Base-by-base conservation (phyloP, 495 filamentous ascomycete genomes). In the Neurospora pannonica region DNA sequence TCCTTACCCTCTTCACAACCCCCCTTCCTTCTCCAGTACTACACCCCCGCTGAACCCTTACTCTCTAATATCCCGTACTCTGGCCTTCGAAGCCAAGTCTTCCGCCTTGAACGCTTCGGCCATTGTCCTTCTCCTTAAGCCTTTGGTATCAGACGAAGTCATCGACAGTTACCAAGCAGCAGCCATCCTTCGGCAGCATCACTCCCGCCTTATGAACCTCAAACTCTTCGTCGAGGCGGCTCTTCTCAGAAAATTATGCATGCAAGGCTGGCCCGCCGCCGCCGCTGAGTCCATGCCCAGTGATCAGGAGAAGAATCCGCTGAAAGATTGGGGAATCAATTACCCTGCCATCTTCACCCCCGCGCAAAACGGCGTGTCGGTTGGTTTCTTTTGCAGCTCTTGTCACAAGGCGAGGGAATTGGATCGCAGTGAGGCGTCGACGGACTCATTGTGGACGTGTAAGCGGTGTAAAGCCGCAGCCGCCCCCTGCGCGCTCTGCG, bases 151-250 rank as follows among this genome's bases (percentile, higher is more conserved):
- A 0, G 76, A 82, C 19, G 79, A 81, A n/a, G 77, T 87, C 39
- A 82, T 89, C 71, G 86, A 88, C 77, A 73, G 75, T 7, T 78
- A 83, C 71, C 86, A 86, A 76, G 85, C 85, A 10, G 76, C 78
- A 2, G 86, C 87, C 37, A 87, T 93, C 54, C 85, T 93, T 73
- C 84, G 87, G 38, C 85, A 89, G 43, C 91, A 92, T 77, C 91
- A 94, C 77, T 84, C 86, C 38, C 88, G 89, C 5, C 88, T 94
- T 1, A 85, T 89, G 77, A 84, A 81, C 48, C 88, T 92, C 77
- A 87, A 87, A 60, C 87, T 93, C 79, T 90, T 90, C 77, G 79
- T 89, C 43, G 90, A 93, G 77, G 91, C 92, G 28, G 86, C 91
- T 7, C 85, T 91, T 38, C 85, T 94, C 17, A 90, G 92, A 4